A percentile compares a stretch with the other conserved stretches of the same genome.
phyloP scores from a whole-genome alignment of 1,284 basidiomycete species.

The Moesziomyces globuligerus region DNA sequence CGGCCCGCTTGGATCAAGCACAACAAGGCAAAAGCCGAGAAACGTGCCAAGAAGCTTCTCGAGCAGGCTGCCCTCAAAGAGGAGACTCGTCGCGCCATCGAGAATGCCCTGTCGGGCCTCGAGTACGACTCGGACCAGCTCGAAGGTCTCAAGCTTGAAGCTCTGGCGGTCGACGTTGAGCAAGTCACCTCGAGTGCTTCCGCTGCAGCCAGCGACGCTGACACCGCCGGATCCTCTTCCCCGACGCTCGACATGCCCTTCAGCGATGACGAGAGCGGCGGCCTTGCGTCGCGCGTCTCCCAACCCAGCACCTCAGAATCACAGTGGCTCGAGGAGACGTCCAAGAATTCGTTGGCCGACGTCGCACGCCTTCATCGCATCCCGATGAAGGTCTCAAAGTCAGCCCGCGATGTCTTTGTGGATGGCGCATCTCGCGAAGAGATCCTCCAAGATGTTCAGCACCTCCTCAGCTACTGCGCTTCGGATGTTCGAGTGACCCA shows the following conservation, averaged over 20 bases:
- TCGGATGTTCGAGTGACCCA: constrained; percentile 87
- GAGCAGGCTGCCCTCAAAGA: constrained; percentile 66
- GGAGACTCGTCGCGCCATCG: constrained; percentile 48
- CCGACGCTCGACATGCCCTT: constrained; percentile 39
- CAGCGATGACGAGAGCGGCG: constrained; percentile 39
- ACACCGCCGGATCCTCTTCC: constrained; percentile 9
- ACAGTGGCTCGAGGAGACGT: constrained; percentile 89
- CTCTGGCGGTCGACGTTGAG: constrained; percentile 19
- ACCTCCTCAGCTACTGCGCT: constrained; percentile 89
- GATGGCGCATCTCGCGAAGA: constrained; percentile 73
- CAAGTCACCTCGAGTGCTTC: constrained; percentile 4
- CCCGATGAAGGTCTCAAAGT: constrained; percentile 79
- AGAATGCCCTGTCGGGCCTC: constrained; percentile 47
- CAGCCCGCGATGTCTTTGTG: constrained; percentile 79
- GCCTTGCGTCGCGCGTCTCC: constrained; percentile 26
- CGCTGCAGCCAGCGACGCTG: constrained; percentile 1
- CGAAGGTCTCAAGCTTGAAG: constrained; percentile 52
- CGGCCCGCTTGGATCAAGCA: constrained; percentile 91
- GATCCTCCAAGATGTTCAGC: constrained; percentile 76
- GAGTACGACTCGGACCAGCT: constrained; percentile 48
- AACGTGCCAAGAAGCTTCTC: constrained; percentile 70
- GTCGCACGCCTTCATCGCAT: constrained; percentile 90
- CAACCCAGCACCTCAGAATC: constrained; percentile 16
- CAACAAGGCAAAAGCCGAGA: constrained; percentile 73
- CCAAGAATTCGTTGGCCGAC: constrained; percentile 89